Percentiles rank a stretch among this genome's conserved stretches.
These are phyloP conservation scores for Botrytis squamosa DNA, from an alignment of 2,329 filamentous ascomycete genomes.

Conservation along the genomic window DNA sequence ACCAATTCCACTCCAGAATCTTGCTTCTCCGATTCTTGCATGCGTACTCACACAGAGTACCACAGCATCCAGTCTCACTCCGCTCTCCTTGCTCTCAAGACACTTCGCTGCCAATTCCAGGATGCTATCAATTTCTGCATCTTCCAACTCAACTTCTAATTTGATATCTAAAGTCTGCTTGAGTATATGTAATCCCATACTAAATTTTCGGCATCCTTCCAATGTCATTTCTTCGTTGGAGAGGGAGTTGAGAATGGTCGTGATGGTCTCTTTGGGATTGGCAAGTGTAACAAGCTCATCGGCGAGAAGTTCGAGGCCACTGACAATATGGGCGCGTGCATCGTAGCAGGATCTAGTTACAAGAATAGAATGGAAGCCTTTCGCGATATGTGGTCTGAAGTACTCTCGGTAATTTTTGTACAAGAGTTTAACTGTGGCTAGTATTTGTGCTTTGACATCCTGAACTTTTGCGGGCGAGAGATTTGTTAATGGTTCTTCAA, in stretches of 20 bases:
- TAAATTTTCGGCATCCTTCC: constrained; percentile 53
- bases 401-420: constrained; percentile 64
- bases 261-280: constrained; percentile 58
- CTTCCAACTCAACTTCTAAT: constrained; percentile 47
- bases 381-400: constrained; percentile 66
- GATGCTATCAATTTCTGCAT: constrained; percentile 52
- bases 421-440: constrained; percentile 71
- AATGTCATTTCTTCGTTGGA: constrained; percentile 44
- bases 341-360: constrained; percentile 65
- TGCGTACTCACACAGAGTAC: constrained; percentile 75
- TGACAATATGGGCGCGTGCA: constrained; percentile 67
- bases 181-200: constrained; percentile 64
- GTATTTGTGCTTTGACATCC: constrained; percentile 71
- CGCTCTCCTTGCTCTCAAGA: constrained; percentile 59
- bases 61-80: constrained; percentile 72
- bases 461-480: constrained; percentile 63
- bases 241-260: constrained; percentile 53
- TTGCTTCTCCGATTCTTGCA: constrained; percentile 55
- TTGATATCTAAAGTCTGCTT: constrained; percentile 53
- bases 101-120: constrained; percentile 54
- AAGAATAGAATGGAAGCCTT: constrained; percentile 66
- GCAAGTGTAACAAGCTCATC: constrained; percentile 69
- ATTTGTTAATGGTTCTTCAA: constrained; percentile 59
- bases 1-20: constrained; percentile 68
- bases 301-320: constrained; percentile 70